Conservation (phyloP, 1,284 basidiomycete genomes). For the Moniliella sp. region DNA sequence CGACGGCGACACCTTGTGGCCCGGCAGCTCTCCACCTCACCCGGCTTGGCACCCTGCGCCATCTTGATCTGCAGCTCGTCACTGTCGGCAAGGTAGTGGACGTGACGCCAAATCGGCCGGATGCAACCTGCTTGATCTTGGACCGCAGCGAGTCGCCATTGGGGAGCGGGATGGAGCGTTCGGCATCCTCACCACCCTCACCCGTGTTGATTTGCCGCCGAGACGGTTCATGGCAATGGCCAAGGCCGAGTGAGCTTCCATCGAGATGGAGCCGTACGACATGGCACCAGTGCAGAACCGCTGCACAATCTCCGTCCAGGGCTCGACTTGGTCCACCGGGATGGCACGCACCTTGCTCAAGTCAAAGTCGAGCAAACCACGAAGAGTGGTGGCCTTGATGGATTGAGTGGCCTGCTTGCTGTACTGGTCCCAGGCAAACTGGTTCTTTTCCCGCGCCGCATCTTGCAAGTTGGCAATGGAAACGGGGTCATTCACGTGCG, state of each 20-base stretch:
- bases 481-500: slow-evolving; percentile 26
- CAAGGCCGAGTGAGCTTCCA: slow-evolving; percentile 14
- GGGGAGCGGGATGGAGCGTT: slow-evolving; percentile 27
- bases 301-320: slow-evolving; percentile 31
- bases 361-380: slow-evolving; percentile 26
- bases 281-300: slow-evolving; percentile 31
- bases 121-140: slow-evolving; percentile 32
- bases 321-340: slow-evolving; percentile 30
- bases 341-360: slow-evolving; percentile 20
- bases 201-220: slow-evolving; percentile 29
- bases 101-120: slow-evolving; percentile 28
- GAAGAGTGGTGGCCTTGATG: slow-evolving; percentile 20
- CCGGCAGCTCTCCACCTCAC: slow-evolving; percentile 29
- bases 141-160: slow-evolving; percentile 29
- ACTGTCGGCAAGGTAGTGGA: slow-evolving; percentile 24
- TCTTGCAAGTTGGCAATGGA: slow-evolving; percentile 28
- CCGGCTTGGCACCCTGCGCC: slow-evolving; percentile 30
- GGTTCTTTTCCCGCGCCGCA: slow-evolving; percentile 24
- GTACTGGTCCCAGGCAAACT: slow-evolving; percentile 23
- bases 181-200: slow-evolving; percentile 29
- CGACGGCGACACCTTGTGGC: slow-evolving; percentile 29
- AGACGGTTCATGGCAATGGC: slow-evolving; percentile 31
- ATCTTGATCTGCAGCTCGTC: slow-evolving; percentile 33
- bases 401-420: slow-evolving; percentile 22
- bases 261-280: slow-evolving; percentile 30